Evolutionary conservation across 2,329 filamentous ascomycete species (phyloP).

Genomic region (Beauveria scarabaeidicola): DNA sequence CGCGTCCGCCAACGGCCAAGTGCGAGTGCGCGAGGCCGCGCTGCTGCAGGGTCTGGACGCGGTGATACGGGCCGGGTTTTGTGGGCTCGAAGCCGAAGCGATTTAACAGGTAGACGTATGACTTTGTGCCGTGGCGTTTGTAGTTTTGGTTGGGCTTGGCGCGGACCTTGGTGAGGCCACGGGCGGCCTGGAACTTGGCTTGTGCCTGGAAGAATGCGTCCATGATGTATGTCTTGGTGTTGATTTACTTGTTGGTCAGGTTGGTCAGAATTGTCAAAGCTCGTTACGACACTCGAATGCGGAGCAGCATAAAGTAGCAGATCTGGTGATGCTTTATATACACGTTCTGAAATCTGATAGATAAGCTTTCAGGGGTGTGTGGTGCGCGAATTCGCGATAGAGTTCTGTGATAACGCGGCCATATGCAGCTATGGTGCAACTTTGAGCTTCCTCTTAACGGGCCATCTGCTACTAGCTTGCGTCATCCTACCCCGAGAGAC

Average conservation of each 20-base stretch:
- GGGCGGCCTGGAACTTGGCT: slow-evolving; percentile 5
- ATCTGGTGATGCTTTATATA: not conserved
- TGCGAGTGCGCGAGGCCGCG: slow-evolving; percentile 3
- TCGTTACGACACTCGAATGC: no score
- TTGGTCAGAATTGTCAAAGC: no score
- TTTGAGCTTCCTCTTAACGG: no score
- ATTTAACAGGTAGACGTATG: slow-evolving; percentile 7
- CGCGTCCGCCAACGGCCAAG: slow-evolving; percentile 3
- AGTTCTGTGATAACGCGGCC: no score
- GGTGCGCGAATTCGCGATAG: no score
- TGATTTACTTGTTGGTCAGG: not conserved
- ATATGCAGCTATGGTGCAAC: no score
- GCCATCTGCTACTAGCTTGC: no score
- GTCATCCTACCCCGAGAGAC: not conserved
- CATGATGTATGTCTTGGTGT: not conserved
- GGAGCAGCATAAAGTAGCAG: no score
- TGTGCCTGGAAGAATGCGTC: slow-evolving; percentile 2
- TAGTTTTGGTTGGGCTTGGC: slow-evolving; percentile 7
- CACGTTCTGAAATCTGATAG: not conserved
- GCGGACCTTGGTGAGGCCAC: slow-evolving; percentile 4
- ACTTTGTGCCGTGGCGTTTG: slow-evolving; percentile 7
- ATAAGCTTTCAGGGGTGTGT: no score
- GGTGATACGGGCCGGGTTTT: slow-evolving; percentile 2
- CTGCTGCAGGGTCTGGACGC: not conserved
- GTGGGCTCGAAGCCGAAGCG: slow-evolving; percentile 6